Percentiles rank a stretch among this genome's conserved stretches.
These are phyloP conservation scores for Beta macrorhiza DNA, from an alignment of 179 eudicot species.

Conservation along the genomic window DNA sequence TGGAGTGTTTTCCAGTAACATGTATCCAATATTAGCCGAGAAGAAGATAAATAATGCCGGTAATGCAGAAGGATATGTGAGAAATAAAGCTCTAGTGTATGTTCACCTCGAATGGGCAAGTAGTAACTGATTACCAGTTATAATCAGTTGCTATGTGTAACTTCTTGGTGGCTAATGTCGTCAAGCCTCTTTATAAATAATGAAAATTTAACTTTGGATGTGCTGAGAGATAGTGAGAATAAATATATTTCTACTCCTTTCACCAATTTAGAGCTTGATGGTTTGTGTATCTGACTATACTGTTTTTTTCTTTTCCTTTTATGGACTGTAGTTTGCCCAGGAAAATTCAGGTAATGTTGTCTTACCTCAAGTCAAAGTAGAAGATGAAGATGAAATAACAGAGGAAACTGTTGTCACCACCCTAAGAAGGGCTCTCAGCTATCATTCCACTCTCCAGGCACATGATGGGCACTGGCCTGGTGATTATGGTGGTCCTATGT, in stretches of 20 bases:
- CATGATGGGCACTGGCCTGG: conserved; percentile 98
- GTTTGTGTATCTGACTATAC: background rate
- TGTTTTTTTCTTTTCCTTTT: background rate
- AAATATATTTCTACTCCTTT: background rate
- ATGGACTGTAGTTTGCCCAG: conserved; percentile 50
- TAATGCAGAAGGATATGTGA: background rate
- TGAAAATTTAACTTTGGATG: background rate
- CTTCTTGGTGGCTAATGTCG: background rate
- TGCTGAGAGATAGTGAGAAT: background rate
- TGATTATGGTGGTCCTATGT: conserved; percentile 94
- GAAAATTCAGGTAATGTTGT: conserved; percentile 42
- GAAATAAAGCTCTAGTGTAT: background rate
- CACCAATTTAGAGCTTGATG: conserved; percentile 4
- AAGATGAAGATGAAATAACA: conserved; percentile 49
- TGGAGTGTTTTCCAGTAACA: no score
- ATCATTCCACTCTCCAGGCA: conserved; percentile 77
- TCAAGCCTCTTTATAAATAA: background rate
- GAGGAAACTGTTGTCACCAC: conserved; percentile 60
- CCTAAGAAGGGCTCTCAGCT: conserved; percentile 69
- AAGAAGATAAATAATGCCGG: no score
- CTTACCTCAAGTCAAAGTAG: conserved; percentile 58
- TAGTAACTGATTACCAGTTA: background rate
- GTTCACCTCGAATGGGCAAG: background rate
- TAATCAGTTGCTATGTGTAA: background rate
- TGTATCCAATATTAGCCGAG: no score